Percentiles rank a stretch among this genome's conserved stretches.
Evolutionary conservation across 495 filamentous ascomycete species (phyloP).

Genomic region (Aspergillus incahuasiensis): DNA sequence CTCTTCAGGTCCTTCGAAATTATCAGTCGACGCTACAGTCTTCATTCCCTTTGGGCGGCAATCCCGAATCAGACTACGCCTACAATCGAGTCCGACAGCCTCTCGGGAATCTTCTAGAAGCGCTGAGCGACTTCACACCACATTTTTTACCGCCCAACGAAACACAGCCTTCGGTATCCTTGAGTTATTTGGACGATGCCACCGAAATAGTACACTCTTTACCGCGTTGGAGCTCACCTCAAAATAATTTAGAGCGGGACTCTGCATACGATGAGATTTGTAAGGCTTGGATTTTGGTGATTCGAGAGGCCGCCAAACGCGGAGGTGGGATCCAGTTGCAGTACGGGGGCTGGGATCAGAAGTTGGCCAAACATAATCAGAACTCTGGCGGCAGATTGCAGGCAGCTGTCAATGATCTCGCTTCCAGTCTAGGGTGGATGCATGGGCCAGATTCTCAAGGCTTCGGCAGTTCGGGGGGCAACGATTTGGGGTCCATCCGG

Average conservation of each 20-base stretch:
- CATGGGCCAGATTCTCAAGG: slow-evolving; percentile 48
- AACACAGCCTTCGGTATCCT: slow-evolving; percentile 66
- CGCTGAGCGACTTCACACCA: slow-evolving; percentile 87
- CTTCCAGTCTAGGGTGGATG: slow-evolving; percentile 73
- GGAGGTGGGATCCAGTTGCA: slow-evolving; percentile 89
- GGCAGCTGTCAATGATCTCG: slow-evolving; percentile 72
- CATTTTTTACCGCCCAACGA: slow-evolving; percentile 94
- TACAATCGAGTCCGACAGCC: slow-evolving; percentile 88
- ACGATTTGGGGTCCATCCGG: slow-evolving; percentile 61
- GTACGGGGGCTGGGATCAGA: slow-evolving; percentile 90
- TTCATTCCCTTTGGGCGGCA: slow-evolving; percentile 84
- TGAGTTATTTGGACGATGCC: slow-evolving; percentile 81
- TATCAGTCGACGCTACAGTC: slow-evolving; percentile 73
- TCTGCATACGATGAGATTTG: slow-evolving; percentile 94
- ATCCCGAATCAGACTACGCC: slow-evolving; percentile 81
- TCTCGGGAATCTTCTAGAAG: slow-evolving; percentile 76
- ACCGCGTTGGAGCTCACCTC: slow-evolving; percentile 78
- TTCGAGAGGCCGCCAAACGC: slow-evolving; percentile 84
- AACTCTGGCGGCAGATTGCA: slow-evolving; percentile 78
- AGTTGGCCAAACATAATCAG: slow-evolving; percentile 81
- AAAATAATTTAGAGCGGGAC: slow-evolving; percentile 86
- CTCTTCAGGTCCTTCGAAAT: slow-evolving; percentile 70
- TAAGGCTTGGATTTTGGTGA: slow-evolving; percentile 87
- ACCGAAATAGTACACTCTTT: slow-evolving; percentile 86
- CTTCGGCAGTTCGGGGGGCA: slow-evolving; percentile 34